Percentiles rank a stretch among this genome's conserved stretches.
Evolutionary conservation across 495 filamentous ascomycete species (phyloP).

Genomic region (Neurospora hispaniola): DNA sequence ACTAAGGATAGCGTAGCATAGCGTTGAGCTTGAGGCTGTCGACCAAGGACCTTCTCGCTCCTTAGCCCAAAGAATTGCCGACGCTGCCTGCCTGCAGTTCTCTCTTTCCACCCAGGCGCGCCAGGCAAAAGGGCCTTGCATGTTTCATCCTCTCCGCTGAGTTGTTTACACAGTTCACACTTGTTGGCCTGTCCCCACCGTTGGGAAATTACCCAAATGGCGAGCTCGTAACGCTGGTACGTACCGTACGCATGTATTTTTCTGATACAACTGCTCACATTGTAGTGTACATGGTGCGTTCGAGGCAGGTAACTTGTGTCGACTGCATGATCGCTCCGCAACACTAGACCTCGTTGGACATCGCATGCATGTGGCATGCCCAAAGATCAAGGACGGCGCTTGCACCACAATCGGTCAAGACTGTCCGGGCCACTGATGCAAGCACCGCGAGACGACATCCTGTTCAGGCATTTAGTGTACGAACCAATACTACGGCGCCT

Average conservation of each 20-base stretch:
- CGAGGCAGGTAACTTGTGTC: not conserved
- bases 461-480: not conserved
- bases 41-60: not conserved
- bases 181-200: not conserved
- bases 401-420: not conserved
- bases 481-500: not conserved
- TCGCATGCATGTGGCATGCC: not conserved
- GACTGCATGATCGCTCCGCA: not conserved
- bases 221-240: not conserved
- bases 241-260: not conserved
- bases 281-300: not conserved
- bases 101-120: not conserved
- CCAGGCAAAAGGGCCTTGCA: not conserved
- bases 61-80: not conserved
- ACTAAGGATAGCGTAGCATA: not conserved
- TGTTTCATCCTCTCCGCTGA: not conserved
- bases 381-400: not conserved
- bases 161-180: not conserved
- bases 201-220: not conserved
- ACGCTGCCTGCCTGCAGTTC: not conserved
- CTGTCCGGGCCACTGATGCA: not conserved
- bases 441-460: not conserved
- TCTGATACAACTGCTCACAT: not conserved
- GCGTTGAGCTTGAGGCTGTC: not conserved
- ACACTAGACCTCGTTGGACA: not conserved